Conservation (phyloP, 225 moss, liverwort and hornwort species). For the Anthoceros angustus region DNA sequence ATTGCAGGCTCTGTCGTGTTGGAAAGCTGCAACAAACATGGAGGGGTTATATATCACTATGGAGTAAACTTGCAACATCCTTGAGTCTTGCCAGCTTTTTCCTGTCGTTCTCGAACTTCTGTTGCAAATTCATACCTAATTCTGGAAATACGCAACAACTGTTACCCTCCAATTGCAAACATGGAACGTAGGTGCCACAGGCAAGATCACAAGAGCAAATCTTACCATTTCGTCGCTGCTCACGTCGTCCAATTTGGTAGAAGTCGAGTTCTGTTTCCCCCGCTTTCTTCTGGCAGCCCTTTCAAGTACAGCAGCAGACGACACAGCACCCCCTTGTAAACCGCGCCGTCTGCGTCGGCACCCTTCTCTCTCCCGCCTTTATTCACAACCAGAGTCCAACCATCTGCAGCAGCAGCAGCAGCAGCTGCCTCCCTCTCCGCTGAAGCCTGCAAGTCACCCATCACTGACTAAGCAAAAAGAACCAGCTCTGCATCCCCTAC, state of each 20-base stretch:
- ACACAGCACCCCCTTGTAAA: slow-evolving; percentile 61
- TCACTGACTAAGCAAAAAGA: slow-evolving; percentile 8
- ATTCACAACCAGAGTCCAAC: slow-evolving; percentile 83
- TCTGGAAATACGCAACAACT: slow-evolving; percentile 29
- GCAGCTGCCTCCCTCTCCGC: slow-evolving; percentile 51
- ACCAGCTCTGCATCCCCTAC: neutral
- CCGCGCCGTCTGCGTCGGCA: slow-evolving; percentile 53
- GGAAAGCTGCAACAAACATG: too few relatives aligned
- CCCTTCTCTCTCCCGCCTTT: slow-evolving; percentile 78
- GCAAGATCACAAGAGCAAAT: slow-evolving; percentile 3
- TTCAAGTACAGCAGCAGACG: slow-evolving; percentile 42
- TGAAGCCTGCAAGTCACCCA: slow-evolving; percentile 33
- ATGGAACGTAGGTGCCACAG: neutral
- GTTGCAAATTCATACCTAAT: slow-evolving; percentile 66
- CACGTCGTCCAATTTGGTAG: slow-evolving; percentile 80
- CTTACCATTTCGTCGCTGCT: slow-evolving; percentile 62
- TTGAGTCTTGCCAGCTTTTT: slow-evolving; percentile 73
- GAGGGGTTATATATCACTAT: too few relatives aligned
- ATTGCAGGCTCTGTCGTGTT: too few relatives aligned
- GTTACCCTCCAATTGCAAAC: neutral
- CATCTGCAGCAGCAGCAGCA: slow-evolving; percentile 81
- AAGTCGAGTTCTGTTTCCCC: slow-evolving; percentile 44
- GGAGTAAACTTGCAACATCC: slow-evolving; percentile 82
- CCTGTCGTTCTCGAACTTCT: slow-evolving; percentile 72
- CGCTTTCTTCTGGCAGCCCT: slow-evolving; percentile 35